A percentile compares a stretch with the other conserved stretches of the same genome.
These are phyloP conservation scores for Bryum argenteum DNA, from an alignment of 225 moss, liverwort and hornwort species.

Conservation along the genomic window DNA sequence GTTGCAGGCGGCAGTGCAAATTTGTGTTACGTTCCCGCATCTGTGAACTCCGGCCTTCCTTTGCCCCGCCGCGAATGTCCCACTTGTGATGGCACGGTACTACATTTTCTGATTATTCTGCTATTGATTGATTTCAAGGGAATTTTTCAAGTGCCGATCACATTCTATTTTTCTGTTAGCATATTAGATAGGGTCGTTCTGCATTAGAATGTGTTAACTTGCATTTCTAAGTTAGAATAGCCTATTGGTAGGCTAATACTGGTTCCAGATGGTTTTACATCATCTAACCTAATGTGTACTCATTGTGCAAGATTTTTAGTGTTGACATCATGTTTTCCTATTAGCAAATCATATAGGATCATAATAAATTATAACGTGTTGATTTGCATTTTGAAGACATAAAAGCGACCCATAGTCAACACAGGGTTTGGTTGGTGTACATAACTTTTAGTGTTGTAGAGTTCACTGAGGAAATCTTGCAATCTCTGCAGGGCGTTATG, in stretches of 20 bases:
- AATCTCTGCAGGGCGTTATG: slow-evolving; percentile 69
- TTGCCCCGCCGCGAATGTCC: slow-evolving; percentile 81
- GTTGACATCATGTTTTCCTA: background rate
- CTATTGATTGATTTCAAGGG: background rate
- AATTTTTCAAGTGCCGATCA: background rate
- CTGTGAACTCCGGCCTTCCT: slow-evolving; percentile 50
- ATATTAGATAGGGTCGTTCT: background rate
- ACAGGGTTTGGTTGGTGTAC: no score
- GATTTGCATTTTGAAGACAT: no score
- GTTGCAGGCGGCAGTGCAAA: slow-evolving; percentile 66
- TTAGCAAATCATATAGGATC: background rate
- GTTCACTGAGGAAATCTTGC: no score
- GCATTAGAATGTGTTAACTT: background rate
- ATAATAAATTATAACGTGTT: no score
- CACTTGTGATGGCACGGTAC: slow-evolving; percentile 85
- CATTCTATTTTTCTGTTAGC: background rate
- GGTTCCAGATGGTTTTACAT: background rate
- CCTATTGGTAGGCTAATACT: background rate
- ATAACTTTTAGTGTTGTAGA: no score
- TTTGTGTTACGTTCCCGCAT: slow-evolving; percentile 67
- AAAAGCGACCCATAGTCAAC: no score
- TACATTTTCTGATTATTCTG: background rate
- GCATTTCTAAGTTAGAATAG: background rate
- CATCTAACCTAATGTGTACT: background rate
- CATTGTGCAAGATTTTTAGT: background rate